A percentile compares a stretch with the other conserved stretches of the same genome.
Conservation (phyloP, 1,284 basidiomycete species). For the Termitomyces sp. region DNA sequence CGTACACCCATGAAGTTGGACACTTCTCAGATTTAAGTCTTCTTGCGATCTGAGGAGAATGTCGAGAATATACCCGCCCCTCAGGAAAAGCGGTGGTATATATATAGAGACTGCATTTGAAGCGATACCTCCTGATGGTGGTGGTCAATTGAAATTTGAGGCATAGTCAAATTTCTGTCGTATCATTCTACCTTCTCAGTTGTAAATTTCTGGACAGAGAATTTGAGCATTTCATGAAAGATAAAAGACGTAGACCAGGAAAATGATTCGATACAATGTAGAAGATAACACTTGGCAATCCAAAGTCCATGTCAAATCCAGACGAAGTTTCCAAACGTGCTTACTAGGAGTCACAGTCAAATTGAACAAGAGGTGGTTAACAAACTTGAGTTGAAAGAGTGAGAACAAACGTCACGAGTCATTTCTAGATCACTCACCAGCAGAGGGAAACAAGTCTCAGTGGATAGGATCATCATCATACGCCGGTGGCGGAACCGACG, state of each 20-base stretch:
- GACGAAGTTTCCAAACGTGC: background rate
- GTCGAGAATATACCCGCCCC: background rate
- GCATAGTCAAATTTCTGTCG: too few relatives aligned
- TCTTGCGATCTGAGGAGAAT: background rate
- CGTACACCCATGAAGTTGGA: background rate
- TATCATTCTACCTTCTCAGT: background rate
- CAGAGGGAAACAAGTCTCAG: background rate
- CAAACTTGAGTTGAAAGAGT: background rate
- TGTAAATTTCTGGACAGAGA: too few relatives aligned
- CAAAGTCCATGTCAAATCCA: background rate
- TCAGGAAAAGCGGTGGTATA: background rate
- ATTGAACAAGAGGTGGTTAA: background rate
- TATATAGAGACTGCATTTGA: background rate
- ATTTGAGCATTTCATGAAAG: background rate
- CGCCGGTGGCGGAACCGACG: constrained; percentile 27
- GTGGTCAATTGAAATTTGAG: background rate
- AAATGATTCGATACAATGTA: background rate
- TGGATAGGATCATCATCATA: constrained; percentile 23
- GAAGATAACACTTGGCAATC: background rate
- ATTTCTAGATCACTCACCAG: background rate
- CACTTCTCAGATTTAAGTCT: background rate
- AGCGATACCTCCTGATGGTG: background rate
- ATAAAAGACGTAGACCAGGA: background rate
- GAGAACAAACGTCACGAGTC: background rate
- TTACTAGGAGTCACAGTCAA: background rate